Base-by-base conservation (phyloP, 305 asterid genomes). In the Euphrasia arctica region DNA sequence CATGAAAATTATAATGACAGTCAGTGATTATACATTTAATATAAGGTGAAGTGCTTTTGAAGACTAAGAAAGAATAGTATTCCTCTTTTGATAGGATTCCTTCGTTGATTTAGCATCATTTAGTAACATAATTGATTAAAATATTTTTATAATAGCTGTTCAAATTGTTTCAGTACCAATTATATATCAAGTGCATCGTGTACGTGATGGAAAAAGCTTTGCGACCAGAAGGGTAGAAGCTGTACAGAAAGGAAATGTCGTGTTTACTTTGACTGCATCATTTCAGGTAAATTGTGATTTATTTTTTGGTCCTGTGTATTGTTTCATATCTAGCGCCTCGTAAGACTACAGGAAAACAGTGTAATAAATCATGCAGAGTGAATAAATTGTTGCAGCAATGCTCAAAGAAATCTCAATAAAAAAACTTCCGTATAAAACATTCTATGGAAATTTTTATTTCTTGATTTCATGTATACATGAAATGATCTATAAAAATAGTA, bases 211-310 rank as follows among this genome's bases (percentile, higher is more conserved):
- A 18, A 88, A 80, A 73, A 94, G 94, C 82, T 94, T 94, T 74
- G 97, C 99, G 64, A 91, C 96, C 62, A 83, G 99, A 71, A 86
- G 83, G 76, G 96, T 94, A 70, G 99, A 91, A 25, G 99, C 99
- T 68, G 81, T 94, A 67, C 99, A 94, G 78, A 86, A 85, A 65
- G 98, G 96, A 70, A 83, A 77, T 25, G 77, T 88, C 31, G 77
- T 94, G 49, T 94, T 94, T 70, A 85, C 83, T 49, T 66, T 90
- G 77, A 14, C 80, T 71, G 96, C 96, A 77, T 94, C 99, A 59
- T 90, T 94, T 81, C 99, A 94, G 94, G 99, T 91, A 77, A 74
- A 7, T 39, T 39, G 9, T 39, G 43, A 7, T 39, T 39, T 39
- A 39, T 66, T 28, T 50, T 39, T 32, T 28, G 27, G 45, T 54